These are phyloP conservation scores for Rhododendron griersonianum DNA, from an alignment of 148 eudicot species.

Conservation along the genomic window DNA sequence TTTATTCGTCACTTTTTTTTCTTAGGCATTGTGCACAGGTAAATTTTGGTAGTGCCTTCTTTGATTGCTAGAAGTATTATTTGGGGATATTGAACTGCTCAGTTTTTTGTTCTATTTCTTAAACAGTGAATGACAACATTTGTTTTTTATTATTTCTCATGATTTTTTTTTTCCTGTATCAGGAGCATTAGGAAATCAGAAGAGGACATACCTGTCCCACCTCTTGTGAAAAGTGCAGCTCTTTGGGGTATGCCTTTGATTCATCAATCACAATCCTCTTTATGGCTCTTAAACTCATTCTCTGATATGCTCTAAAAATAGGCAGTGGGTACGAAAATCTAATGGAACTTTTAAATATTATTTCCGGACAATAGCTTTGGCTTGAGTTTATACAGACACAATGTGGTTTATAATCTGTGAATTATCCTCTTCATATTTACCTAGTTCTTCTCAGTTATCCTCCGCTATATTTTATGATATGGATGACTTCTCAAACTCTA, in stretches of 20 bases:
- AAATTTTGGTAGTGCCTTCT: not conserved
- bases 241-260: conserved; percentile 59
- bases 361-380: not conserved
- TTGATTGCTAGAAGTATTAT: not conserved
- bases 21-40: not conserved
- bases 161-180: not conserved
- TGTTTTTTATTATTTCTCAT: conserved; percentile 5
- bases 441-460: not conserved
- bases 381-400: not conserved
- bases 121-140: not conserved
- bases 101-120: not conserved
- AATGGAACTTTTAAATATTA: not conserved
- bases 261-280: not conserved
- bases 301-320: not conserved
- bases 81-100: not conserved
- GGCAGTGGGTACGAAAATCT: not conserved
- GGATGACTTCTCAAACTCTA: not conserved
- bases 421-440: not conserved
- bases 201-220: conserved; percentile 66
- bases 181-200: conserved; percentile 66
- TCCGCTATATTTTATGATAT: not conserved
- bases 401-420: not conserved
- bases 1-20: not conserved
- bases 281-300: conserved; percentile 1
- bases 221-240: conserved; percentile 66